A percentile compares a stretch with the other conserved stretches of the same genome.
Evolutionary conservation across 129 eudicot genomes (phyloP).

Genomic region (carrot (Daucus carota)): DNA sequence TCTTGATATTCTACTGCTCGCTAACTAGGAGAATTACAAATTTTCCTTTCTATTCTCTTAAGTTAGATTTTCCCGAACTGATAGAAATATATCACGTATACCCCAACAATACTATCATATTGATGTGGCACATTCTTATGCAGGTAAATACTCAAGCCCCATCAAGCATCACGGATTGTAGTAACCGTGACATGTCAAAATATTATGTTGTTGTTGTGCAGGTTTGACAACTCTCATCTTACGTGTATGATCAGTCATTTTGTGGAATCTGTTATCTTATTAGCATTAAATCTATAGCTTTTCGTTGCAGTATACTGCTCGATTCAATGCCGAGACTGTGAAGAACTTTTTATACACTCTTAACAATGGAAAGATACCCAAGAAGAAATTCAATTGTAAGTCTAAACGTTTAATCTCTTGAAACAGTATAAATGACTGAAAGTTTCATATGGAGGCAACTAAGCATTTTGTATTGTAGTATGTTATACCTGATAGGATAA

Average conservation of each 20-base stretch:
- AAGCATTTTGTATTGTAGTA: neutral
- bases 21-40: neutral
- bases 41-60: neutral
- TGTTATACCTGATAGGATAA: neutral
- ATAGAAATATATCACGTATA: neutral
- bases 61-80: neutral
- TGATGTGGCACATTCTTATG: slow-evolving; percentile 9
- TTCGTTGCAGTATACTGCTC: slow-evolving; percentile 74
- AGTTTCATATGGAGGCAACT: neutral
- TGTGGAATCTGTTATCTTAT: neutral
- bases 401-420: slow-evolving; percentile 14
- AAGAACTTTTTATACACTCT: slow-evolving; percentile 71
- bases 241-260: neutral
- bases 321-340: slow-evolving; percentile 86
- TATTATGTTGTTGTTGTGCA: slow-evolving; percentile 92
- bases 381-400: slow-evolving; percentile 95
- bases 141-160: slow-evolving; percentile 97
- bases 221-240: slow-evolving; percentile 31
- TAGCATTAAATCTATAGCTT: neutral
- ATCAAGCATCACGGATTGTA: slow-evolving; percentile 64
- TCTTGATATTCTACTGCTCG: neutral
- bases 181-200: slow-evolving; percentile 75
- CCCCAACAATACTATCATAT: neutral
- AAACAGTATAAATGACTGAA: neutral
- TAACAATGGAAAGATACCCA: slow-evolving; percentile 82